Conservation (phyloP, 306 rosid genomes). For the Trifolium dubium region DNA sequence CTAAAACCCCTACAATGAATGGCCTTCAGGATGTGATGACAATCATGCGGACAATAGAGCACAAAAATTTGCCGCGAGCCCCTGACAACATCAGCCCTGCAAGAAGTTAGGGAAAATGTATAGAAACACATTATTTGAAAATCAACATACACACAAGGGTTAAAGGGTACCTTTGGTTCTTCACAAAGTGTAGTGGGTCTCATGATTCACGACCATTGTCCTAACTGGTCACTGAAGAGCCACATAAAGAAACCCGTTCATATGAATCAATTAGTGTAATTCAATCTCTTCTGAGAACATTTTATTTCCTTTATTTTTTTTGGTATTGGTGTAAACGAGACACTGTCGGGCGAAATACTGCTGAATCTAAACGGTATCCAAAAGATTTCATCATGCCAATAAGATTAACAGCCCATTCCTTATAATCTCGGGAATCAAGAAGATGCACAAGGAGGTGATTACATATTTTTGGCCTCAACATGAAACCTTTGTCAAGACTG, state of each 20-base stretch:
- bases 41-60: conserved; percentile 13
- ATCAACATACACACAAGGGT: conserved; percentile 23
- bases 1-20: background rate
- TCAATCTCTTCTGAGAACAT: conserved; percentile 5
- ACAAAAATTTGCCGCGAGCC: background rate
- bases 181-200: conserved; percentile 30
- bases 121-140: conserved; percentile 25
- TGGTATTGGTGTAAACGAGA: conserved; percentile 37
- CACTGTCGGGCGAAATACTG: conserved; percentile 35
- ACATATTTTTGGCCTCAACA: conserved; percentile 49
- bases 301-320: conserved; percentile 11
- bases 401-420: conserved; percentile 54
- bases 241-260: conserved; percentile 16
- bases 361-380: conserved; percentile 54
- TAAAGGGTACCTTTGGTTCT: conserved; percentile 41
- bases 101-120: conserved; percentile 8
- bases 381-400: conserved; percentile 52
- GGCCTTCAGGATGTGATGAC: conserved; percentile 7
- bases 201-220: conserved; percentile 35
- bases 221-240: conserved; percentile 30
- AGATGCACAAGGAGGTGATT: conserved; percentile 51
- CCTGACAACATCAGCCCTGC: background rate
- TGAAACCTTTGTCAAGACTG: conserved; percentile 60
- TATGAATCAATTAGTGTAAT: conserved; percentile 10
- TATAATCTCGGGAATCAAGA: conserved; percentile 48